These are phyloP conservation scores for Lyophyllum decastes DNA, from an alignment of 768 basidiomycete species.

Conservation along the genomic window DNA sequence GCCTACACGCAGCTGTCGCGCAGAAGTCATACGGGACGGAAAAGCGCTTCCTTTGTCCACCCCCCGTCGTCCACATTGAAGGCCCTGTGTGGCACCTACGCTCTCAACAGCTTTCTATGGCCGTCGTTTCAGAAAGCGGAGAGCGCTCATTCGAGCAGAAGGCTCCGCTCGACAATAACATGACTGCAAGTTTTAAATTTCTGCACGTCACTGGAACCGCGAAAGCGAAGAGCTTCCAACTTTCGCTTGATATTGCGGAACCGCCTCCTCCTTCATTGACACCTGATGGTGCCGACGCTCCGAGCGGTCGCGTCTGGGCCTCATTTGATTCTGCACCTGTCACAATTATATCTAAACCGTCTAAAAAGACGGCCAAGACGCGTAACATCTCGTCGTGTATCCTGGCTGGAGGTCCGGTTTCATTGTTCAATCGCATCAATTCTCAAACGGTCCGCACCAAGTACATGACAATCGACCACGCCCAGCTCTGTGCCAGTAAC, in stretches of 20 bases:
- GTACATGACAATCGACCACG: conserved; percentile 92
- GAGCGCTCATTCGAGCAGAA: conserved; percentile 86
- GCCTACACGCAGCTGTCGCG: conserved; percentile 89
- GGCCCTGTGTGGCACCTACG: conserved; percentile 87
- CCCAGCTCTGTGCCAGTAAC: conserved; percentile 85
- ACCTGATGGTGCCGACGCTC: conserved; percentile 45
- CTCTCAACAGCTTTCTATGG: conserved; percentile 80
- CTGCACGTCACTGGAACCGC: conserved; percentile 86
- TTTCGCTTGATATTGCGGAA: conserved; percentile 83
- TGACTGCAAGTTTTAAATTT: conserved; percentile 90
- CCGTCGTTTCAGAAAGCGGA: conserved; percentile 81
- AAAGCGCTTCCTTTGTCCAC: conserved; percentile 92
- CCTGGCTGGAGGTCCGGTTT: conserved; percentile 84
- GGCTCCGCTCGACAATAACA: conserved; percentile 77
- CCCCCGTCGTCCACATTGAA: conserved; percentile 90
- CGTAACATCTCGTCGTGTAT: conserved; percentile 91
- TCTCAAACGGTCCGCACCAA: conserved; percentile 96
- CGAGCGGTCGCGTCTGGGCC: conserved; percentile 79
- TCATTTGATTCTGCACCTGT: conserved; percentile 91
- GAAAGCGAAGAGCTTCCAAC: conserved; percentile 87
- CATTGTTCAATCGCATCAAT: conserved; percentile 95
- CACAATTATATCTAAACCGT: conserved; percentile 95
- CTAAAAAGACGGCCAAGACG: conserved; percentile 96
- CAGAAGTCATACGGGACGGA: conserved; percentile 97
- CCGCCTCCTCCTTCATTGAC: conserved; percentile 56